Percentiles rank a stretch among this genome's conserved stretches.
phyloP scores from a whole-genome alignment of 2,329 filamentous ascomycete genomes.

The Coniochaeta sp. region DNA sequence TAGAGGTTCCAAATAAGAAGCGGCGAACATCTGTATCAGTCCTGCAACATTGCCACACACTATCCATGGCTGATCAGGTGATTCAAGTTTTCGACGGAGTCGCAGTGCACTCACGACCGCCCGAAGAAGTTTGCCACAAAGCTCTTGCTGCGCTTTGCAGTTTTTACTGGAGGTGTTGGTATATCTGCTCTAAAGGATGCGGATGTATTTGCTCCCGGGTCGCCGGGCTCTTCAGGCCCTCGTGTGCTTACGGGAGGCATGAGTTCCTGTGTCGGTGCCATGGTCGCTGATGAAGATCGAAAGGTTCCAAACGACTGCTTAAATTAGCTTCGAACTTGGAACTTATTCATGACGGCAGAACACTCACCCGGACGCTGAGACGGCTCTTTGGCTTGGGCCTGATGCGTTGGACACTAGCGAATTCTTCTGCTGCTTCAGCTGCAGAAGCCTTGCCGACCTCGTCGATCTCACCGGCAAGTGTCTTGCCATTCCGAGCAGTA shows the following conservation, averaged over 20 bases:
- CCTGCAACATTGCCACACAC: not conserved
- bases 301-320: not conserved
- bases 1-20: not conserved
- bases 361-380: constrained; percentile 26
- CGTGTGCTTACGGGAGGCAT: not conserved
- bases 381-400: constrained; percentile 20
- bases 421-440: not conserved
- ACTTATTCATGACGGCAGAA: not conserved
- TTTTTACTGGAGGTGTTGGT: not conserved
- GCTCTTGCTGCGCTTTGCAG: constrained; percentile 33
- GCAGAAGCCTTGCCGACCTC: not conserved
- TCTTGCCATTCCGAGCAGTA: constrained; percentile 35
- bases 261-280: not conserved
- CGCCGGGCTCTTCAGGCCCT: not conserved
- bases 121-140: constrained; percentile 38
- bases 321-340: constrained; percentile 4
- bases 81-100: not conserved
- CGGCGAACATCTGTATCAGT: too few relatives aligned
- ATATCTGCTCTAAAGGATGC: not conserved
- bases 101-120: constrained; percentile 7
- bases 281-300: not conserved
- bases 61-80: not conserved
- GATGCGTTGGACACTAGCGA: not conserved
- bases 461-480: constrained; percentile 1
- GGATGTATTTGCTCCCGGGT: constrained; percentile 7